A percentile compares a stretch with the other conserved stretches of the same genome.
These are phyloP conservation scores for Yamagishiella unicocca DNA, from an alignment of 139 green algal genomes.

Conservation along the genomic window DNA sequence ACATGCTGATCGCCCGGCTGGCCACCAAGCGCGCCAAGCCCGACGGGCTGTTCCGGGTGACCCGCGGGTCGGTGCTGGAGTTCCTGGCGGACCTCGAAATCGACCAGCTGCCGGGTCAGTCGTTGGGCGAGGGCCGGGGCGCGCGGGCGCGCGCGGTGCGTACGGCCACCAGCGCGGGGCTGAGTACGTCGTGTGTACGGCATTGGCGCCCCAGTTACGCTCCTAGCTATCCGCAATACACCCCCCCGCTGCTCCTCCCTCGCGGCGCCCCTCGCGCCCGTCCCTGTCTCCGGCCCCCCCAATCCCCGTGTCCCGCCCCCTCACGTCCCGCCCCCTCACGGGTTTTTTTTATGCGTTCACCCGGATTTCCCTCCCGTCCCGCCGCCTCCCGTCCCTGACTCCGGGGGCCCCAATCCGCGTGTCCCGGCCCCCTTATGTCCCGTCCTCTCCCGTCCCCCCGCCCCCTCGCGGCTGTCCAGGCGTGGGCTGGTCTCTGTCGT, in stretches of 20 bases:
- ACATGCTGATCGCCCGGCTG: constrained; percentile 86
- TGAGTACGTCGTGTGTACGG: too few species aligned
- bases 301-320: too few species aligned
- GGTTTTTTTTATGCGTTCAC: too few species aligned
- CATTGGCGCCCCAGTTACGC: too few species aligned
- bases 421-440: background rate
- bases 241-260: too few species aligned
- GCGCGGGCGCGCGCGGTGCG: background rate
- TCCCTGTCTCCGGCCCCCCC: too few species aligned
- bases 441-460: background rate
- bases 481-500: constrained; percentile 80
- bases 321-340: too few species aligned
- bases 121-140: background rate
- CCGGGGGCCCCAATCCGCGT: background rate
- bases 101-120: constrained; percentile 79
- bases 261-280: too few species aligned
- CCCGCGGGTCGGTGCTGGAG: constrained; percentile 55
- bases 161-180: too few species aligned
- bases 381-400: background rate
- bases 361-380: too few species aligned
- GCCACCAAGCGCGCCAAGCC: constrained; percentile 90
- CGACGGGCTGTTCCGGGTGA: constrained; percentile 78
- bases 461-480: constrained; percentile 42
- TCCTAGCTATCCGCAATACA: too few species aligned
- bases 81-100: constrained; percentile 75